These are phyloP conservation scores for Boletus rubroflammeus DNA, from an alignment of 768 basidiomycete genomes.

Conservation along the genomic window DNA sequence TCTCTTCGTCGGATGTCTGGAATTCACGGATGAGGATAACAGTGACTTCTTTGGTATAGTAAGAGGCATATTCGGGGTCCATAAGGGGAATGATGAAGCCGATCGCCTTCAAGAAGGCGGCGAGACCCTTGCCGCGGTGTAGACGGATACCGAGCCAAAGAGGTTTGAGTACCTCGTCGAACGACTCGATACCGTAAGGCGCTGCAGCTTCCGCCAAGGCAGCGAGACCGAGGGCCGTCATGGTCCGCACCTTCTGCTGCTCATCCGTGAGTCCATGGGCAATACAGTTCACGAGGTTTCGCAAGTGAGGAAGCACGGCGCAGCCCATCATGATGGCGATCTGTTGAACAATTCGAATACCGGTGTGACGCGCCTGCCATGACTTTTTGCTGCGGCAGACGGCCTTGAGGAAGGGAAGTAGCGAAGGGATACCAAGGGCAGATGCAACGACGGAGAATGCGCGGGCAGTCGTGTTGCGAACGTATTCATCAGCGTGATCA, in stretches of 20 bases:
- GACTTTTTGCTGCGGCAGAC: conserved; percentile 99
- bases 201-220: conserved; percentile 96
- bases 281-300: conserved; percentile 95
- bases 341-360: conserved; percentile 99
- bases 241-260: conserved; percentile 77
- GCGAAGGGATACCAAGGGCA: conserved; percentile 94
- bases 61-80: conserved; percentile 99
- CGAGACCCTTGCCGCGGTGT: conserved; percentile 74
- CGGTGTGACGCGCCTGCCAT: conserved; percentile 99
- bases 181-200: conserved; percentile 99
- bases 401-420: conserved; percentile 97
- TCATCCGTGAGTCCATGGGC: conserved; percentile 78
- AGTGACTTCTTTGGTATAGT: conserved; percentile 98
- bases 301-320: conserved; percentile 93
- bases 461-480: conserved; percentile 97
- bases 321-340: conserved; percentile 99
- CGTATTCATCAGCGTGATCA: conserved; percentile 98
- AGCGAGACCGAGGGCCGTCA: conserved; percentile 76
- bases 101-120: conserved; percentile 85
- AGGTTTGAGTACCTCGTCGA: conserved; percentile 89
- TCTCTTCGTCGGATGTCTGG: conserved; percentile 99
- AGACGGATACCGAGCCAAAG: conserved; percentile 76
- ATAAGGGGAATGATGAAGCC: conserved; percentile 99
- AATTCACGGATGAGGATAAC: conserved; percentile 97
- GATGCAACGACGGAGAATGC: conserved; percentile 99